Evolutionary conservation across 2,329 filamentous ascomycete species (phyloP), one percentile per base, ranked within the genome.

Genomic region (Aspergillus ochraceus): DNA sequence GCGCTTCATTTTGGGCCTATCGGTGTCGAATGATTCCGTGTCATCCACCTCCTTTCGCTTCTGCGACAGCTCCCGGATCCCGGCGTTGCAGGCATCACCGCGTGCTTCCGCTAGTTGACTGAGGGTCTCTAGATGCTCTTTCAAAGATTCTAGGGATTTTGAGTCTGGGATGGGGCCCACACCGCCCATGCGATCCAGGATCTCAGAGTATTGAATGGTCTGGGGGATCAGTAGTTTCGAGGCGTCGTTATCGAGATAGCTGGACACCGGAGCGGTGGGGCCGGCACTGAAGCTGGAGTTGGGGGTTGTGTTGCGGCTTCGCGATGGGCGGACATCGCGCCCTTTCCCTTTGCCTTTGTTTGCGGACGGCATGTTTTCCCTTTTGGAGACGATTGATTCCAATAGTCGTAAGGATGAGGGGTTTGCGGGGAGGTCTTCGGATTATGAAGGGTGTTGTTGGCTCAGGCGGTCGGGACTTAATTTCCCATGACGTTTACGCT

Each of bases 291-390:
- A 74, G 36, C 80, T 78, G 20, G 84, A 86, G 63, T 83, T 82
- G 20, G 86, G 86, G 3, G 86, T 88, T 17, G 85, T 86, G 69
- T 88, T 88, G 64, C 86, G 84, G 67, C 85, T 88, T 62, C 82
- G 81, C 52, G 84, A 84, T 46, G 79, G 80, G 56, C 80, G 77
- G 46, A 78, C 76, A 60, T 85, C 82, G 62, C 80, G 81, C 52
- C 76, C 79, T 69, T 85, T 85, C 50, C 79, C 76, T 71, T 86
- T 86, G 67, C 79, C 75, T 67, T 82, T 81, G 59, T 73, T 76
- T 45, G 77, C 77, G 24, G 76, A 73, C 45, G 79, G 78, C 79
- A 81, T 81, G 4, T 1, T 24, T 4, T 24, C 22, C 22, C 22
- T 22, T 8, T 52, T 55, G 65, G 47, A 22, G 3, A 9, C 19